Evolutionary conservation across 2,329 filamentous ascomycete species (phyloP).

Genomic region (Neodidymelliopsis sp.): DNA sequence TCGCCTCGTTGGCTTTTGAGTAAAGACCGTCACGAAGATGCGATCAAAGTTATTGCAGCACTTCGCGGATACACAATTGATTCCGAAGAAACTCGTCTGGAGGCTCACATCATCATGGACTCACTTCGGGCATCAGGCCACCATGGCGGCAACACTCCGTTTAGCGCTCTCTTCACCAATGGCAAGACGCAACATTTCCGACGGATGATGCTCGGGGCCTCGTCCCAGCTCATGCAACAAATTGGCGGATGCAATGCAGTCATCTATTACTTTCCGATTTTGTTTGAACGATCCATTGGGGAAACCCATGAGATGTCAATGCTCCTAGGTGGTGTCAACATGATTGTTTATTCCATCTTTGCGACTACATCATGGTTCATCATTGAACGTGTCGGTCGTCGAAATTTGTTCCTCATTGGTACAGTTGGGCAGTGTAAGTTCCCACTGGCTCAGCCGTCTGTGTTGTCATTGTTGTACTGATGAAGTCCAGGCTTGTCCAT

Average conservation of each 20-base stretch:
- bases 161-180: constrained; percentile 65
- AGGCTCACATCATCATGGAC: constrained; percentile 74
- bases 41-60: constrained; percentile 61
- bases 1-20: constrained; percentile 70
- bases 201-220: constrained; percentile 67
- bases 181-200: constrained; percentile 72
- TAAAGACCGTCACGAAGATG: constrained; percentile 69
- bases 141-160: constrained; percentile 50
- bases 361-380: constrained; percentile 68
- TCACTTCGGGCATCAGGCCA: constrained; percentile 52
- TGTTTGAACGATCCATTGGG: constrained; percentile 61
- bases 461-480: neutral
- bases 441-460: no score
- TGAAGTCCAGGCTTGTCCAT: constrained; percentile 57
- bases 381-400: constrained; percentile 66
- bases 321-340: constrained; percentile 58
- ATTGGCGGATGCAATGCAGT: constrained; percentile 50
- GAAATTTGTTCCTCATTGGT: constrained; percentile 53
- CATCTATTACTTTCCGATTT: constrained; percentile 54
- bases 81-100: constrained; percentile 63
- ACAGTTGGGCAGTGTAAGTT: constrained; percentile 55
- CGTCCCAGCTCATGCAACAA: constrained; percentile 50
- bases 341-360: constrained; percentile 64
- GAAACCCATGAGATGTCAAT: constrained; percentile 51
- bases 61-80: constrained; percentile 58